Base-by-base conservation (phyloP, 768 basidiomycete genomes). In the Tricholoma sp. region DNA sequence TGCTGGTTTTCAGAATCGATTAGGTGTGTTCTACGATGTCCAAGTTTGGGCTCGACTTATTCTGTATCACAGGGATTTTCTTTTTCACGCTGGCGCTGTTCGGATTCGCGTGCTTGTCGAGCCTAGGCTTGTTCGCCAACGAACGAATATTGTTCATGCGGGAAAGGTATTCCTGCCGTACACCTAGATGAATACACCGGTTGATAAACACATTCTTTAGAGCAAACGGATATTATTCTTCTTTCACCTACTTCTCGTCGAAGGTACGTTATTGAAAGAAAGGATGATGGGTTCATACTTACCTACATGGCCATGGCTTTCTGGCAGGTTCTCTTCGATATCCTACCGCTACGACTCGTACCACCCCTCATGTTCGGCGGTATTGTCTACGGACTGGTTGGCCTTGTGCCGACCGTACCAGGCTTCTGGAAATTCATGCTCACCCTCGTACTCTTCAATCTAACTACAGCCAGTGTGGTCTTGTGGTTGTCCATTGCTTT, bases 401-500 rank as follows among this genome's bases (percentile, higher is more conserved):
- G 97, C 5, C 85, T 99, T 49, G 97, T 98, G 9, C 91, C 94
- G 2, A 88, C 86, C 12, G 90, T 98, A 7, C 75, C 84, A 0
- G 84, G 83, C 8, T 98, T 98, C 78, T 98, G 97, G 97, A 98
- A 97, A 76, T 98, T 99, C 77, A 87, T 98, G 76, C 84, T 98
- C 62, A 91, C 89, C 1, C 10, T 32, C 8, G 31, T 32, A 9
- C 74, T 99, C 37, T 98, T 98, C 85, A 99, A 99, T 74, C 73
- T 99, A 63, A 91, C 95, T 1, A 95, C 97, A 1, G 94, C 95
- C 27, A 91, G 88, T 66, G 89, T 96, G 39, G 89, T 98, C 19
- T 75, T 99, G 4, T 81, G 94, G 72, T 76, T 99, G 34, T 95
- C 93, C 21, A 91, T 98, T 57, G 85, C 91, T 1, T 90, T 97